phyloP scores from a whole-genome alignment of 305 asterid genomes.

The Fraxinus ornus region DNA sequence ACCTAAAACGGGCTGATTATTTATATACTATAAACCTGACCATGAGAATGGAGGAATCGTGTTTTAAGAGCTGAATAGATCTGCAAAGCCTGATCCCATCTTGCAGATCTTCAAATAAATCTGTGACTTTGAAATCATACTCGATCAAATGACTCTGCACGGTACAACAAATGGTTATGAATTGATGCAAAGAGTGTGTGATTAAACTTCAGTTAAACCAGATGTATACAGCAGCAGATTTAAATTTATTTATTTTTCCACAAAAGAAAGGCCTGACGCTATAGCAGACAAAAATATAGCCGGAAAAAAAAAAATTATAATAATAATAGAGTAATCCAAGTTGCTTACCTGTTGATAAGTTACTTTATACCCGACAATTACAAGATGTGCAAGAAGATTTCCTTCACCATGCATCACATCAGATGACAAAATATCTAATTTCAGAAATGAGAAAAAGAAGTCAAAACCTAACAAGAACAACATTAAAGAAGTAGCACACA shows the following conservation, averaged over 20 bases:
- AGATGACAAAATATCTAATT: slow-evolving; percentile 70
- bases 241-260: neutral
- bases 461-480: slow-evolving; percentile 24
- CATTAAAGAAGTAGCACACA: slow-evolving; percentile 29
- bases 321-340: slow-evolving; percentile 2
- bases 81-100: slow-evolving; percentile 89
- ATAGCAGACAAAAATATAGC: neutral
- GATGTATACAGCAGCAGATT: neutral
- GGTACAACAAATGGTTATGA: slow-evolving; percentile 4
- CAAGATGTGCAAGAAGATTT: slow-evolving; percentile 79
- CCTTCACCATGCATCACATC: slow-evolving; percentile 99
- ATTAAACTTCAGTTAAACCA: neutral
- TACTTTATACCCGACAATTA: slow-evolving; percentile 81
- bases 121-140: slow-evolving; percentile 64
- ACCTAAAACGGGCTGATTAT: slow-evolving; percentile 6
- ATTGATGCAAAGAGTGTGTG: neutral
- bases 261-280: neutral
- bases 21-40: slow-evolving; percentile 41
- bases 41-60: slow-evolving; percentile 79
- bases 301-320: neutral
- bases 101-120: slow-evolving; percentile 73
- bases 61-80: slow-evolving; percentile 72
- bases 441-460: slow-evolving; percentile 18
- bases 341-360: slow-evolving; percentile 76
- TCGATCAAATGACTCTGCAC: slow-evolving; percentile 75